A percentile compares a stretch with the other conserved stretches of the same genome.
Evolutionary conservation across 306 rosid species (phyloP).

Genomic region (Lablab purpureus): DNA sequence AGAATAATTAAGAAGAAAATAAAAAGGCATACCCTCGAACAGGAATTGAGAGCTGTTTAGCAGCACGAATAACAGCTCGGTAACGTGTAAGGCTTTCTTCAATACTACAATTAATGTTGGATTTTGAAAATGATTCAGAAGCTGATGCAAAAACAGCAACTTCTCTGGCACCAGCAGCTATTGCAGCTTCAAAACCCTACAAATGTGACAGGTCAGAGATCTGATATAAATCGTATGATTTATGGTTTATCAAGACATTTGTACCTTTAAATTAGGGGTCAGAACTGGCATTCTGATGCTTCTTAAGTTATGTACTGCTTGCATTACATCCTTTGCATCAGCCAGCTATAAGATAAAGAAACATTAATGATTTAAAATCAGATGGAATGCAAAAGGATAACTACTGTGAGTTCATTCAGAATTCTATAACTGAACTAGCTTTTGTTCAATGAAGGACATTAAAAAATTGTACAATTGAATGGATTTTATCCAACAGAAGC

Average conservation of each 20-base stretch:
- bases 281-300: slow-evolving; percentile 83
- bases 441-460: slow-evolving; percentile 1
- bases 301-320: slow-evolving; percentile 63
- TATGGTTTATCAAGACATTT: slow-evolving; percentile 15
- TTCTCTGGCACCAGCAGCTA: slow-evolving; percentile 91
- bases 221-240: neutral
- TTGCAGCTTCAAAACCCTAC: slow-evolving; percentile 89
- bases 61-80: slow-evolving; percentile 76
- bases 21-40: slow-evolving; percentile 79
- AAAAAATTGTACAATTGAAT: neutral
- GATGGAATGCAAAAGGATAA: slow-evolving; percentile 19
- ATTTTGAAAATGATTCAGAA: slow-evolving; percentile 88
- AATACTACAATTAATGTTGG: slow-evolving; percentile 88
- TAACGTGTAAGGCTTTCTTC: slow-evolving; percentile 84
- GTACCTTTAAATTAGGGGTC: slow-evolving; percentile 85
- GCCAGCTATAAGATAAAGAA: slow-evolving; percentile 64
- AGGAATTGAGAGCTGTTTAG: slow-evolving; percentile 77
- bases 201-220: slow-evolving; percentile 42
- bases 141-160: slow-evolving; percentile 92
- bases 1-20: slow-evolving; percentile 32
- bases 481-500: neutral
- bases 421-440: neutral
- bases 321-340: slow-evolving; percentile 89
- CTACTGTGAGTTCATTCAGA: slow-evolving; percentile 17
- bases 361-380: slow-evolving; percentile 6